Evolutionary conservation across 192 early-diverging fungal species (phyloP), one percentile per base, ranked within the genome.

Genomic region (Gonapodya sp.): DNA sequence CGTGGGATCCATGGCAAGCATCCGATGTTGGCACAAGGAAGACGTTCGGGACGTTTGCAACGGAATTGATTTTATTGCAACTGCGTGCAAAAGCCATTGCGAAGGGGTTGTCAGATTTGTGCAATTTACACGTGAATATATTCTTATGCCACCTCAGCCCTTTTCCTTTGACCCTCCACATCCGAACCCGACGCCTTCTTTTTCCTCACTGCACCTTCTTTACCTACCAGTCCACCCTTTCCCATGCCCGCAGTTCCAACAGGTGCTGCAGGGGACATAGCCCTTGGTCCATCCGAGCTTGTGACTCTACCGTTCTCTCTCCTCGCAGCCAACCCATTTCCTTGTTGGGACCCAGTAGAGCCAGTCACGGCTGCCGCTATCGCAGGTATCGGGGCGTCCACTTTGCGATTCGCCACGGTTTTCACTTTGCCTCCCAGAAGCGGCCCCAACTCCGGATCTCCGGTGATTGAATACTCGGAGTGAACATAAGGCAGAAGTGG

Each of bases 1-100:
- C 82, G 87, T 88, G 31, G 89, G 85, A 79, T 89, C 87, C 83
- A 92, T 88, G 8, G 46, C 46, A 16, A 64, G 46, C 46, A 64
- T 64, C 24, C 46, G 46, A 64, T n/a, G n/a, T n/a, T n/a, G n/a
- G n/a, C n/a, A n/a, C n/a, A n/a, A n/a, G n/a, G n/a, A n/a, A n/a
- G n/a, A n/a, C n/a, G n/a, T n/a, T n/a, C n/a, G n/a, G n/a, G n/a
- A n/a, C n/a, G n/a, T n/a, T n/a, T n/a, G n/a, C n/a, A n/a, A n/a
- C n/a, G n/a, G n/a, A n/a, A n/a, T n/a, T n/a, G n/a, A n/a, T n/a
- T n/a, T n/a, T n/a, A n/a, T n/a, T n/a, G n/a, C n/a, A n/a, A n/a
- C n/a, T n/a, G n/a, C n/a, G n/a, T n/a, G n/a, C n/a, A n/a, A n/a
- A n/a, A n/a, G n/a, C n/a, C n/a, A n/a, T n/a, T n/a, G n/a, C n/a